Base-by-base conservation (phyloP, 306 rosid genomes). In the Dryas octopetala region DNA sequence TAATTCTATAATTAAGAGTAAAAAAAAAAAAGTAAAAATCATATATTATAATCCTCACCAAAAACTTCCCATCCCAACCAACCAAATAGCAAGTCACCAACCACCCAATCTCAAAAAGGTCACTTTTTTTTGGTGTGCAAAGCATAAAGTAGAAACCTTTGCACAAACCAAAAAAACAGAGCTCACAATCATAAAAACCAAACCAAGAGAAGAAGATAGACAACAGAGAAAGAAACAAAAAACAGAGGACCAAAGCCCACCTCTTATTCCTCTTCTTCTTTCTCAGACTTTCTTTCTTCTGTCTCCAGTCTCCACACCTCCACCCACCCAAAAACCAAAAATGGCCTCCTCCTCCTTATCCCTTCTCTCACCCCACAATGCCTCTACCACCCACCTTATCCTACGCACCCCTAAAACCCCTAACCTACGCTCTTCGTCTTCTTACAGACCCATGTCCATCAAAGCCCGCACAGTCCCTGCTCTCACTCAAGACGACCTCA, bases 401-500 rank as follows among this genome's bases (percentile, higher is more conserved):
- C 88, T 84, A 6, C 88, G 89, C 85, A 71, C 85, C 75, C 80
- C 92, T 0, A 69, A 74, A 16, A 44, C 82, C 83, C 70, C 84
- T 50, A 76, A 79, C 68, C 83, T 88, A 1, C 89, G 91, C 88
- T 62, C 80, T 68, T 28, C 44, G 66, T 28, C 44, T 53, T 23
- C 28, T 28, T 65, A 23, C 71, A 76, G 70, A 4, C 64, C 82
- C 74, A 5, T 68, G 49, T 78, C 85, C 88, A 41, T 89, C 41
- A 77, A 79, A 2, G 92, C 96, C 58, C 86, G 84, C 61, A 78
- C 96, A 15, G 86, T 71, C 62, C 85, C 91, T 1, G 63, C 64
- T 13, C 93, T 91, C 82, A 86, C 93, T 58, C 97, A 91, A 73
- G 97, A 91, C 69, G 91, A 89, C 43, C 97, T 91, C 68, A 91